Conservation (phyloP, 306 rosid species). For the Benincasa hispida region DNA sequence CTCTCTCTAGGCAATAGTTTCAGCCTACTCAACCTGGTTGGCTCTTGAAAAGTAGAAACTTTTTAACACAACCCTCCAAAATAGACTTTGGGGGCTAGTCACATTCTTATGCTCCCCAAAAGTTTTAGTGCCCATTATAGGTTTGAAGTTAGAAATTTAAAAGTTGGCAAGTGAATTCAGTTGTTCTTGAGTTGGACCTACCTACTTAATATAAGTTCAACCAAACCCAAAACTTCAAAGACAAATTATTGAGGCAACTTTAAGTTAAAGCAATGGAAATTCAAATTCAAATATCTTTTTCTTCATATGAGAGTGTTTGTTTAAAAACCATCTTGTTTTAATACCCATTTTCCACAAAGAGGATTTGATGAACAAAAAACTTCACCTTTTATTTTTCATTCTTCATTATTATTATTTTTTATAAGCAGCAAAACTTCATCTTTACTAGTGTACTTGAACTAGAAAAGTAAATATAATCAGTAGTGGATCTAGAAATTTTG, state of each 20-base stretch:
- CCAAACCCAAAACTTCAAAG: not conserved
- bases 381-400: too few relatives aligned
- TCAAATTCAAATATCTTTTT: not conserved
- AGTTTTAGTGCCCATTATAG: not conserved
- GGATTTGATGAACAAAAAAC: too few relatives aligned
- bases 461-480: too few relatives aligned
- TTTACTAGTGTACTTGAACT: not conserved
- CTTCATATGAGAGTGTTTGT: not conserved
- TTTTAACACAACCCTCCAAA: not conserved
- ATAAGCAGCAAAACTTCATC: not conserved
- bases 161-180: not conserved
- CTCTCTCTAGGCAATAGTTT: not conserved
- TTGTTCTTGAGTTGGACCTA: constrained; percentile 1
- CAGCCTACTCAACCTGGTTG: not conserved
- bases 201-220: constrained; percentile 2
- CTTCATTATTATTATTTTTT: too few relatives aligned
- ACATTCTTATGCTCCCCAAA: constrained; percentile 1
- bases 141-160: not conserved
- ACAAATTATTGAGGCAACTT: not conserved
- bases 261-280: not conserved
- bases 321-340: not conserved
- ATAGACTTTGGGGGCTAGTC: not conserved
- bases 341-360: not conserved
- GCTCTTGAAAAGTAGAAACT: not conserved
- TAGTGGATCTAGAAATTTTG: too few relatives aligned